Evolutionary conservation across 495 filamentous ascomycete genomes (phyloP), one percentile per base, ranked within the genome.

Genomic region (Neurospora hispaniola): DNA sequence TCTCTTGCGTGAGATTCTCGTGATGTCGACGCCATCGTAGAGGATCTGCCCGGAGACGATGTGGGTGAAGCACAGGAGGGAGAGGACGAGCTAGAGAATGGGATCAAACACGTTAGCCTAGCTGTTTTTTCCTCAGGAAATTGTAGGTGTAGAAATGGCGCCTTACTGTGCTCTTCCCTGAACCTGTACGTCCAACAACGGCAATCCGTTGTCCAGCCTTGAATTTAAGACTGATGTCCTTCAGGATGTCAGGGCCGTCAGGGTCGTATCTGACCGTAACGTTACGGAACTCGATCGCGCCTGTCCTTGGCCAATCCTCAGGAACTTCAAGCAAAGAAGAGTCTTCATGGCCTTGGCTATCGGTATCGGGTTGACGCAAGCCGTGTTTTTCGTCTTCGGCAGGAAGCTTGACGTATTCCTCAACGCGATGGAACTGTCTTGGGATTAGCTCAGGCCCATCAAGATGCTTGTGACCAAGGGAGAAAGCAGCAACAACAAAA

Each of bases 81-180:
- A 84, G 1, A 89, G 76, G 4, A 86, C 85, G 3, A 89, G 76
- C 81, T 82, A 48, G 5, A 42, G 70, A 5, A 20, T 3, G 6
- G 23, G 27, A 66, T 59, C 3, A 54, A 54, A 3, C 38, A 69
- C 7, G 73, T 82, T 74, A 81, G 72, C 70, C 71, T 43, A 39
- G 38, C 48, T 27, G 11, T 27, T 27, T 5, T 59, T 20, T 27
- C 23, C 6, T 2, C 1, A 31, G 27, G 27, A 12, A 20, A 35
- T 20, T 9, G 3, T 23, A 39, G 41, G 20, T 1, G 11, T 20
- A 18, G 31, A 74, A 14, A 27, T 18, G 14, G 20, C 10, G 75
- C 81, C 81, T 77, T 78, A 82, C 80, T 44, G 86, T 87, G 70
- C 86, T 88, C 75, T 90, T 89, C n/a, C 88, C 88, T 31, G 86